These are phyloP conservation scores for Zasmidium angulare DNA, from an alignment of 2,329 filamentous ascomycete species.

Conservation along the genomic window DNA sequence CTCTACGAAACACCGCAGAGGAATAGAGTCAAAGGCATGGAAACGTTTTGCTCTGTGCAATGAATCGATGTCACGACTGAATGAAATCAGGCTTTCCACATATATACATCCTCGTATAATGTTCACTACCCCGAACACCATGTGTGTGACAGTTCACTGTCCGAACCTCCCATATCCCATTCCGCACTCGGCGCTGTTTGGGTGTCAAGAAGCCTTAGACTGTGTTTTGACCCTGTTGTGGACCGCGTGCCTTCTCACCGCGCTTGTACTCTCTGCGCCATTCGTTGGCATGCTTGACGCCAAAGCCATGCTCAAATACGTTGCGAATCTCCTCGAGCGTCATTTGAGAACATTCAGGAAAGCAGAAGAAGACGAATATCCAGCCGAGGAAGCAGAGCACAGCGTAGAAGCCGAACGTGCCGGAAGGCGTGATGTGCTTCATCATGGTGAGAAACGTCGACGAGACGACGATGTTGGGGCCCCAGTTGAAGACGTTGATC, in stretches of 20 bases:
- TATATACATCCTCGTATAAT: too few species aligned
- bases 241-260: constrained; percentile 5
- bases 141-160: too few species aligned
- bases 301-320: constrained; percentile 39
- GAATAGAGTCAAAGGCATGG: too few species aligned
- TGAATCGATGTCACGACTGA: too few species aligned
- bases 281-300: constrained; percentile 34
- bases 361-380: constrained; percentile 39
- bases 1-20: too few species aligned
- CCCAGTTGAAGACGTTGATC: constrained; percentile 34
- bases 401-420: constrained; percentile 43
- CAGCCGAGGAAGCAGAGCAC: constrained; percentile 42
- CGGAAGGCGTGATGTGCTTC: constrained; percentile 39
- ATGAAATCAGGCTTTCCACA: too few species aligned
- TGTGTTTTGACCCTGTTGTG: not conserved
- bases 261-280: constrained; percentile 38
- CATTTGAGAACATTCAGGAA: constrained; percentile 42
- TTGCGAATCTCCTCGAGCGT: constrained; percentile 38
- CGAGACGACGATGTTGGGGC: constrained; percentile 32
- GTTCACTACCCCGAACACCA: too few species aligned
- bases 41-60: too few species aligned
- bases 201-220: not conserved
- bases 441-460: constrained; percentile 42
- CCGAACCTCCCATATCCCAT: too few species aligned
- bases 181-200: too few species aligned